Evolutionary conservation across 2,329 filamentous ascomycete species (phyloP).

Genomic region (Colletotrichum higginsianum): DNA sequence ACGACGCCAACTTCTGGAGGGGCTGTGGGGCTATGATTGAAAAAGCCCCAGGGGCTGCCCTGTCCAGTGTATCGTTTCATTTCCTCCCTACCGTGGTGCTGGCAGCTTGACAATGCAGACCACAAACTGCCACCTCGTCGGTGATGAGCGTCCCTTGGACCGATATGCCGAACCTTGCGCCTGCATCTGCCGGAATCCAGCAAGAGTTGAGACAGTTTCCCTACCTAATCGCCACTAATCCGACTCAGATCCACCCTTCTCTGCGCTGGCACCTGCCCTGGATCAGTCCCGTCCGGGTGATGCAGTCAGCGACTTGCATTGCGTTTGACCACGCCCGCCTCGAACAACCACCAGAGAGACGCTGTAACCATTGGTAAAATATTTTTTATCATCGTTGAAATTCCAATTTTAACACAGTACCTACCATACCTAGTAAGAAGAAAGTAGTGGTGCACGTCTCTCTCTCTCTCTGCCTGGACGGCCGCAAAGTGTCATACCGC

Average conservation of each 20-base stretch:
- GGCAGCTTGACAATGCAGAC: too few species aligned
- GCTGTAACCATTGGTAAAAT: conserved; percentile 6
- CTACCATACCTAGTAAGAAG: too few species aligned
- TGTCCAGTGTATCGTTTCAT: conserved; percentile 4
- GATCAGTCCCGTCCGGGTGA: conserved; percentile 13
- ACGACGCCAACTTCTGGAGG: conserved; percentile 24
- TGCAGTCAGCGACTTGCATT: conserved; percentile 20
- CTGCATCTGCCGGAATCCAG: conserved; percentile 13
- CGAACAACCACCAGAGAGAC: conserved; percentile 4
- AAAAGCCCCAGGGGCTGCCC: not conserved
- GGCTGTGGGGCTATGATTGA: conserved; percentile 6
- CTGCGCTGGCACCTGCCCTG: conserved; percentile 31
- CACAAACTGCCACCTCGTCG: not conserved
- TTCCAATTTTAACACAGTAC: too few species aligned
- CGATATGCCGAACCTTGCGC: conserved; percentile 24
- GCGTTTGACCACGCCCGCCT: conserved; percentile 15
- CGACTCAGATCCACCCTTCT: conserved; percentile 12
- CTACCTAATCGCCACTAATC: conserved; percentile 8
- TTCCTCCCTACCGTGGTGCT: not conserved
- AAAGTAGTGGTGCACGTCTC: not conserved
- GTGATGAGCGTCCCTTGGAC: conserved; percentile 15
- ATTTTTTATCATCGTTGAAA: not conserved
- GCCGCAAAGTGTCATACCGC: not conserved
- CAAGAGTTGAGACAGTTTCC: not conserved
- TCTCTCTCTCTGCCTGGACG: not conserved